A percentile compares a stretch with the other conserved stretches of the same genome.
These are phyloP conservation scores for Fusarium napiforme DNA, from an alignment of 2,329 filamentous ascomycete genomes.

Conservation along the genomic window DNA sequence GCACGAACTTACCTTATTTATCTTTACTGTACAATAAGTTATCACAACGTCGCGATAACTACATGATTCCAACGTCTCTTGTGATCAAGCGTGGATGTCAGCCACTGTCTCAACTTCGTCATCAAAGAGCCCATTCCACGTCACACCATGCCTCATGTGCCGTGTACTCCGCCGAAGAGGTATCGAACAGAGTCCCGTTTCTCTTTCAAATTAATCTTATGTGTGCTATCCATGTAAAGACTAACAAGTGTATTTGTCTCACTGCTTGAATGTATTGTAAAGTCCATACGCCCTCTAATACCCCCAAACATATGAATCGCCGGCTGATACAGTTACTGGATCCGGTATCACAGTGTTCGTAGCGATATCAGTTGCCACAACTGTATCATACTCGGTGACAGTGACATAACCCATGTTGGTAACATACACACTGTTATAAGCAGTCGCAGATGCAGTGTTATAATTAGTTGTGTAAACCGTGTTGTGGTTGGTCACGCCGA, in stretches of 20 bases:
- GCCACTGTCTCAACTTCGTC: background rate
- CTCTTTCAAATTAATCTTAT: background rate
- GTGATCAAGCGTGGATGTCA: background rate
- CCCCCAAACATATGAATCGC: background rate
- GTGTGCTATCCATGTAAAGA: background rate
- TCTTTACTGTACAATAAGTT: no score
- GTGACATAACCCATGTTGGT: background rate
- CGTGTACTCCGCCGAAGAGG: fast-evolving
- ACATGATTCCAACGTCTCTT: background rate
- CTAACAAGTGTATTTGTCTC: no score
- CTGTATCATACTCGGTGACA: background rate
- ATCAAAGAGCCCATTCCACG: fast-evolving
- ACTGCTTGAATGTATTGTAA: no score
- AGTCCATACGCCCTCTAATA: background rate
- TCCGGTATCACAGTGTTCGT: fast-evolving
- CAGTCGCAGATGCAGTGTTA: background rate
- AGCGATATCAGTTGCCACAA: background rate
- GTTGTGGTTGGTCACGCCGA: background rate
- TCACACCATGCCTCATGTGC: fast-evolving
- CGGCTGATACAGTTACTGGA: background rate
- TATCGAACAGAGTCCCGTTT: background rate
- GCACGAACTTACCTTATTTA: fast-evolving
- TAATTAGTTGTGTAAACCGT: background rate
- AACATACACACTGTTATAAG: background rate
- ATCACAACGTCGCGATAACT: background rate